Conservation (phyloP, 164 flowering plant species). For the Vitis labrusca region DNA sequence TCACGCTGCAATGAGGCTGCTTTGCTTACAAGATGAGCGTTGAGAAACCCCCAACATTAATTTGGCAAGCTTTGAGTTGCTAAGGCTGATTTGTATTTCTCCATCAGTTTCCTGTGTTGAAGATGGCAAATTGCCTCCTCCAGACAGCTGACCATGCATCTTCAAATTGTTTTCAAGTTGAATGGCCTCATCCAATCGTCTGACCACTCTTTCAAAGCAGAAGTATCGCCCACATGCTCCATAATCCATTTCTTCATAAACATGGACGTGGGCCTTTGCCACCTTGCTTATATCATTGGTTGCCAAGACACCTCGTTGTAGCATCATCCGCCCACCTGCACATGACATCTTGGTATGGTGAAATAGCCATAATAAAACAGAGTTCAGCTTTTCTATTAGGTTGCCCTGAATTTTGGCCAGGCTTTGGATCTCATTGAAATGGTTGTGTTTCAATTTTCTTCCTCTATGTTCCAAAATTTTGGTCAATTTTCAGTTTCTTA, state of each 20-base stretch:
- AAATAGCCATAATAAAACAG: background rate
- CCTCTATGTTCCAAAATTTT: no score
- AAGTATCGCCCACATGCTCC: constrained; percentile 40
- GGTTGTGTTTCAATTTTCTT: no score
- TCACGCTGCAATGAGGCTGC: background rate
- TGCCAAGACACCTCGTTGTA: constrained; percentile 31
- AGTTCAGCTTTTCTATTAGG: background rate
- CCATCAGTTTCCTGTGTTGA: background rate
- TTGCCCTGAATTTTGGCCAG: background rate
- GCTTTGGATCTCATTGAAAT: background rate
- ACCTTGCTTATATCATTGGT: constrained; percentile 25
- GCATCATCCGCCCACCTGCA: constrained; percentile 31
- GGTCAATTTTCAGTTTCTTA: no score
- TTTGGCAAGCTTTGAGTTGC: constrained; percentile 25
- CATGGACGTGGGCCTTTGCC: constrained; percentile 34
- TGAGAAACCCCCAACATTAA: constrained; percentile 15
- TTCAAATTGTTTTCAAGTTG: constrained; percentile 28
- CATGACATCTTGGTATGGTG: background rate
- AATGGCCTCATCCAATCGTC: constrained; percentile 28
- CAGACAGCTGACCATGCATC: constrained; percentile 13
- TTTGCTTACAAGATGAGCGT: constrained; percentile 14
- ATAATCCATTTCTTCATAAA: constrained; percentile 41
- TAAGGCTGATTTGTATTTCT: constrained; percentile 17
- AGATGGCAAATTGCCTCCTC: constrained; percentile 2
- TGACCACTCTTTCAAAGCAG: constrained; percentile 27